These are phyloP conservation scores for Scleroderma citrinum DNA, from an alignment of 768 basidiomycete genomes.

Conservation along the genomic window DNA sequence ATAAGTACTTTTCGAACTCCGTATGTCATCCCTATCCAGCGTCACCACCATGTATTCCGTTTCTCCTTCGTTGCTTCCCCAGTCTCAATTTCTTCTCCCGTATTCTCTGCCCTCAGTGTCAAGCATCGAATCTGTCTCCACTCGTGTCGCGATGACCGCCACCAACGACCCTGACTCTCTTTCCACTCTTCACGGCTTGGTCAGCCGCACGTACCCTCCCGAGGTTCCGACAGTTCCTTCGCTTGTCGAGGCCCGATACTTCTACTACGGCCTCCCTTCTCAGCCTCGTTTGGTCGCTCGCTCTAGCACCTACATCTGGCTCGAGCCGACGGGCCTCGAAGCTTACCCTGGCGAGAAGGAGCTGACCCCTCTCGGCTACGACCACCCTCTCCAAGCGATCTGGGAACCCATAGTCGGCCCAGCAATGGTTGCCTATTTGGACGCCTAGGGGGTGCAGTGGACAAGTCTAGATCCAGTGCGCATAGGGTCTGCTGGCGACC, in stretches of 20 bases:
- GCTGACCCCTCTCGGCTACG: slow-evolving; percentile 16
- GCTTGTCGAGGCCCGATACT: slow-evolving; percentile 17
- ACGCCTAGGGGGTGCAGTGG: slow-evolving; percentile 12
- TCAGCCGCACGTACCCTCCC: no score
- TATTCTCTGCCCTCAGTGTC: no score
- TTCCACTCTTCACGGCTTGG: no score
- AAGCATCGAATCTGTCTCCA: no score
- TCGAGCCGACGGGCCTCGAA: slow-evolving; percentile 17
- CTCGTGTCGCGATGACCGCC: no score
- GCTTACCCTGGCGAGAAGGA: slow-evolving; percentile 21
- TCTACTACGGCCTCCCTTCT: slow-evolving; percentile 15
- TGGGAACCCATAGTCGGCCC: slow-evolving; percentile 18
- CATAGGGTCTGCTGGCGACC: slow-evolving; percentile 9
- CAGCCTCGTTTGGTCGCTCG: slow-evolving; percentile 20
- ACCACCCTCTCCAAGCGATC: slow-evolving; percentile 13
- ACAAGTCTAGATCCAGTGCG: slow-evolving; percentile 19
- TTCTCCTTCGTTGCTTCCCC: no score
- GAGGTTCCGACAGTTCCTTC: no score
- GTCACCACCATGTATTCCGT: no score
- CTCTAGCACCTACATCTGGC: slow-evolving; percentile 18
- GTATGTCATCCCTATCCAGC: no score
- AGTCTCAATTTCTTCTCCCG: no score
- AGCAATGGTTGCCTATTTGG: slow-evolving; percentile 11
- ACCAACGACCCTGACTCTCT: no score
- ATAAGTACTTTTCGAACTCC: no score